A percentile compares a stretch with the other conserved stretches of the same genome.
These are phyloP conservation scores for Parascedosporium putredinis DNA, from an alignment of 2,329 filamentous ascomycete genomes.

Conservation along the genomic window DNA sequence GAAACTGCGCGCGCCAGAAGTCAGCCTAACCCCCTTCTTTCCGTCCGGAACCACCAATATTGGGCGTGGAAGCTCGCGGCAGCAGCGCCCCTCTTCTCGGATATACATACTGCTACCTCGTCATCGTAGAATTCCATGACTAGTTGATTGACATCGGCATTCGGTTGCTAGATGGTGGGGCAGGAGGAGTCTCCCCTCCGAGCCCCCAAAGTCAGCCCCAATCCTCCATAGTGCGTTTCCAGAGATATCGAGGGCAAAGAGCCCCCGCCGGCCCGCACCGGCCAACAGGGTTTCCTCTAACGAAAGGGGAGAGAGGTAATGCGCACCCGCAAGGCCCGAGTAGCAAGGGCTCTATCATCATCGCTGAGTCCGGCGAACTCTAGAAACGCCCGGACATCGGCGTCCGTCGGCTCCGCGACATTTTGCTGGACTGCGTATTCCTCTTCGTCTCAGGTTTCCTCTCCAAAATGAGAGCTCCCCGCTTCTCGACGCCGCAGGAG, in stretches of 20 bases:
- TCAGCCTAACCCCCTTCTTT: too few relatives aligned
- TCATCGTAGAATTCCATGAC: conserved; percentile 43
- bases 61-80: too few relatives aligned
- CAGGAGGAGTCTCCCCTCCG: too few relatives aligned
- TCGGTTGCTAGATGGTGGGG: too few relatives aligned
- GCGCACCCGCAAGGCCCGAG: conserved; percentile 31
- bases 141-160: conserved; percentile 36
- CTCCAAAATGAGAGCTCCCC: too few relatives aligned
- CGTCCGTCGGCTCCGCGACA: conserved; percentile 23
- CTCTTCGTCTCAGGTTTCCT: neutral
- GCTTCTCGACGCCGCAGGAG: neutral
- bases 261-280: neutral
- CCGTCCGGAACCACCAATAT: too few relatives aligned
- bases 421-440: neutral
- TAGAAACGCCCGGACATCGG: conserved; percentile 27
- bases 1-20: conserved; percentile 31
- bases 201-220: neutral
- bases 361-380: conserved; percentile 28
- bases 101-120: conserved; percentile 20
- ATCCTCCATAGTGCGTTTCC: neutral
- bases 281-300: neutral
- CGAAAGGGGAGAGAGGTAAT: too few relatives aligned
- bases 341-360: conserved; percentile 28
- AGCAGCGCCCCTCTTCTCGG: too few relatives aligned
- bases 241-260: too few relatives aligned